Percentiles rank a stretch among this genome's conserved stretches.
phyloP scores from a whole-genome alignment of 208 protist species.

The Leishmania aethiopica region DNA sequence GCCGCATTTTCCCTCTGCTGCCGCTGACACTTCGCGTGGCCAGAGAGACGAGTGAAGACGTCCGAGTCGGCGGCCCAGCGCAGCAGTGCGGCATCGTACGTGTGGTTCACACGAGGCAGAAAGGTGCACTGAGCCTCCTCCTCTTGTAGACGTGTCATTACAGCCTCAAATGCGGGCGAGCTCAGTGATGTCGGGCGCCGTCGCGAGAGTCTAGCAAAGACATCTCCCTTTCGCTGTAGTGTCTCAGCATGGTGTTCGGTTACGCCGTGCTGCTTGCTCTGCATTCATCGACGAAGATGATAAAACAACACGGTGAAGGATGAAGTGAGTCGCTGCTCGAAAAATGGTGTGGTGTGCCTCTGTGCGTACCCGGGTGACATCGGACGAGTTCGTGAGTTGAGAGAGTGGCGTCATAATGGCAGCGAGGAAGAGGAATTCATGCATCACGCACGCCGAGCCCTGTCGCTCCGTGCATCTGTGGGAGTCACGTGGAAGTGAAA shows the following conservation, averaged over 20 bases:
- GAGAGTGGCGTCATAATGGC: neutral
- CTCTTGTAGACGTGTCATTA: neutral
- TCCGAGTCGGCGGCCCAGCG: neutral
- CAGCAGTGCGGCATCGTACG: constrained; percentile 1
- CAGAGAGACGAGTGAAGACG: constrained; percentile 21
- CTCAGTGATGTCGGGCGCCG: neutral
- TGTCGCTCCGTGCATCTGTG: neutral
- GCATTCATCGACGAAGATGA: neutral
- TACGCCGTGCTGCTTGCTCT: too few relatives aligned
- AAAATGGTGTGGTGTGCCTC: neutral
- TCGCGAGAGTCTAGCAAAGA: constrained; percentile 17
- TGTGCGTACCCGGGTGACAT: neutral
- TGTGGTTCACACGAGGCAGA: constrained; percentile 16
- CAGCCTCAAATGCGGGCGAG: neutral
- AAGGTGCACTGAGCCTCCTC: constrained; percentile 16
- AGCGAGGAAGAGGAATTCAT: neutral
- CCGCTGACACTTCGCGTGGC: constrained; percentile 18
- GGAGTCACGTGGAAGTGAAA: neutral
- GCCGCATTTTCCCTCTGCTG: neutral
- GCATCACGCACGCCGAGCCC: neutral
- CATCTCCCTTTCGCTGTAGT: neutral
- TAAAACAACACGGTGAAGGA: neutral
- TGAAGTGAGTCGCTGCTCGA: neutral
- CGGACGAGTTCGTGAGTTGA: neutral
- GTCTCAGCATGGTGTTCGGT: neutral